Evolutionary conservation across 306 rosid genomes (phyloP).

Genomic region (Vachellia collinsii): DNA sequence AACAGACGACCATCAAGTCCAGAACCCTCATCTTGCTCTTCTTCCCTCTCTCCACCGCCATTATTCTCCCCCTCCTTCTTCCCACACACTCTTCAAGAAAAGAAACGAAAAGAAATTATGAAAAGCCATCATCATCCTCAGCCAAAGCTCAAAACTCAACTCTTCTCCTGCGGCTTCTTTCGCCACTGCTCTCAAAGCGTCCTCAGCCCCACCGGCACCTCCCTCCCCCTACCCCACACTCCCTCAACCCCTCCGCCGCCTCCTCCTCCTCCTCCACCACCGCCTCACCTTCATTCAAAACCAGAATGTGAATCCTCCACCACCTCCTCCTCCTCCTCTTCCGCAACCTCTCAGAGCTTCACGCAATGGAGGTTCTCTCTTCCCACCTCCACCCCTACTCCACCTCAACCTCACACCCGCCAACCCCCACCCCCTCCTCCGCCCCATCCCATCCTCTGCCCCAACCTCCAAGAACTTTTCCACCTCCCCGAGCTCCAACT

Average conservation of each 20-base stretch:
- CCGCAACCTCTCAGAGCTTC: constrained; percentile 92
- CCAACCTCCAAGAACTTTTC: constrained; percentile 69
- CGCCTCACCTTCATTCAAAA: constrained; percentile 24
- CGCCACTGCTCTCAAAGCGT: constrained; percentile 88
- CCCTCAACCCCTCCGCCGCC: constrained; percentile 11
- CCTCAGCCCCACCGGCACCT: constrained; percentile 69
- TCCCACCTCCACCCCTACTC: constrained; percentile 45
- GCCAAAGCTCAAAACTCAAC: constrained; percentile 89
- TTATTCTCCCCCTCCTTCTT: not conserved
- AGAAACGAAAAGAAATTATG: constrained; percentile 43
- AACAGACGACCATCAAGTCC: not conserved
- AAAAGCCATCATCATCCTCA: constrained; percentile 62
- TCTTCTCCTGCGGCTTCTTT: constrained; percentile 90
- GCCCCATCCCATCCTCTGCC: constrained; percentile 40
- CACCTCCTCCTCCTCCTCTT: constrained; percentile 55
- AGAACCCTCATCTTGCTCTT: not conserved
- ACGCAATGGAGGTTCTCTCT: constrained; percentile 90
- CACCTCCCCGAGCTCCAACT: constrained; percentile 76
- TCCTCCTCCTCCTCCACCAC: constrained; percentile 5
- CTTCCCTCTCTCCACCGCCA: not conserved
- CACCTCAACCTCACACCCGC: constrained; percentile 11
- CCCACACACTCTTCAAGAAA: not conserved
- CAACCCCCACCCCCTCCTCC: constrained; percentile 26
- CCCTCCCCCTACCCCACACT: constrained; percentile 51
- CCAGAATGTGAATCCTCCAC: constrained; percentile 67